Percentiles rank a stretch among this genome's conserved stretches.
Evolutionary conservation across 2,329 filamentous ascomycete genomes (phyloP).

Genomic region (Lasiodiplodia theobromae): DNA sequence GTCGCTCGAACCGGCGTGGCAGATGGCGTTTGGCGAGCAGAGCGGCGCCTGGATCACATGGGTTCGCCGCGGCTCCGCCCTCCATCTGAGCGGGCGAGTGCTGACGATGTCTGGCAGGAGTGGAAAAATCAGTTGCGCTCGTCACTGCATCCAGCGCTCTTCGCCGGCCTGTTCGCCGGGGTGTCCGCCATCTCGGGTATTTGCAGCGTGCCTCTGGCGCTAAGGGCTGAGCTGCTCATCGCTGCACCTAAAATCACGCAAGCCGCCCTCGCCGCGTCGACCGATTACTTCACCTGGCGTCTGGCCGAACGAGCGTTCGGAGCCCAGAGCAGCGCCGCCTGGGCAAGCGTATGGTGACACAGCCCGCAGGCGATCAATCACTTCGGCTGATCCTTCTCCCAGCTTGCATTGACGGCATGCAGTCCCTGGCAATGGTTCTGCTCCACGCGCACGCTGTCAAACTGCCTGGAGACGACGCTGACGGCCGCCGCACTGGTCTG

Average conservation of each 20-base stretch:
- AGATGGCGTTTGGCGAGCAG: conserved; percentile 77
- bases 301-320: conserved; percentile 79
- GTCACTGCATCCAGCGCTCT: conserved; percentile 88
- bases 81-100: background rate
- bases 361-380: conserved; percentile 19
- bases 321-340: conserved; percentile 65
- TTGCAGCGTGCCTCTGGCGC: conserved; percentile 61
- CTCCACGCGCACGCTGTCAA: conserved; percentile 91
- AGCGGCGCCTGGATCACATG: conserved; percentile 94
- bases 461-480: conserved; percentile 88
- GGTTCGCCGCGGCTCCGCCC: conserved; percentile 61
- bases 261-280: conserved; percentile 75
- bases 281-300: conserved; percentile 89
- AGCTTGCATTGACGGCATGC: conserved; percentile 74
- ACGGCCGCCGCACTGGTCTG: conserved; percentile 79
- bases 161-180: conserved; percentile 75
- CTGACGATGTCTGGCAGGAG: conserved; percentile 67
- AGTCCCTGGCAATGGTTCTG: conserved; percentile 98
- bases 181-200: conserved; percentile 64
- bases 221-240: conserved; percentile 72
- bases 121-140: conserved; percentile 89
- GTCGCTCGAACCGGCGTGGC: conserved; percentile 92
- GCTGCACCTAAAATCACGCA: conserved; percentile 78
- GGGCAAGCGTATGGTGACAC: conserved; percentile 68
- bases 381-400: conserved; percentile 26